Conservation (phyloP, 306 rosid genomes). For the Castanea crenata region DNA sequence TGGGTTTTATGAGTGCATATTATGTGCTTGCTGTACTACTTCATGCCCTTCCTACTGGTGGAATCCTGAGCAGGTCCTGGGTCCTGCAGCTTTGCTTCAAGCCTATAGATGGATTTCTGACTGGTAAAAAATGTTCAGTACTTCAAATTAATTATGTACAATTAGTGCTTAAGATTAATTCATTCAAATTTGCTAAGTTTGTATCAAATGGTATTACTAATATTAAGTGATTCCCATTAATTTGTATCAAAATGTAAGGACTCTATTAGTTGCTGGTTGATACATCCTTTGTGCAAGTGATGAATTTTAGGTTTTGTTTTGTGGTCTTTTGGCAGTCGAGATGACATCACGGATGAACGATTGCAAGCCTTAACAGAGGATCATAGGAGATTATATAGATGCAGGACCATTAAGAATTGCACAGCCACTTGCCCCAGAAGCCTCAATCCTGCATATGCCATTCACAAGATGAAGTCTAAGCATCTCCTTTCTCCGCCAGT, state of each 20-base stretch:
- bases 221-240: too few species aligned
- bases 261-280: not conserved
- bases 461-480: conserved; percentile 36
- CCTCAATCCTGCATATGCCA: conserved; percentile 37
- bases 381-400: conserved; percentile 18
- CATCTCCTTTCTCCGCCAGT: not conserved
- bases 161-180: not conserved
- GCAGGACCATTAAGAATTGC: conserved; percentile 34
- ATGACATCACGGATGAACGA: conserved; percentile 19
- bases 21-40: conserved; percentile 46
- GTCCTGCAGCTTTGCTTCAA: conserved; percentile 40
- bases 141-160: not conserved
- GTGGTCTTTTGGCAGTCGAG: conserved; percentile 23
- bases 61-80: conserved; percentile 42
- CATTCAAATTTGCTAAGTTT: not conserved
- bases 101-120: conserved; percentile 34
- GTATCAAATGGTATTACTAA: not conserved
- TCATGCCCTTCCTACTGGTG: conserved; percentile 52
- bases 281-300: not conserved
- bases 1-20: conserved; percentile 39
- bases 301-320: not conserved
- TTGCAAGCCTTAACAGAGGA: conserved; percentile 36
- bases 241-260: not conserved
- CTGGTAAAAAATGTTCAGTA: conserved; percentile 16
- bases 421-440: conserved; percentile 38